Evolutionary conservation across 164 flowering plant genomes (phyloP).

Genomic region (Vitis amurensis): DNA sequence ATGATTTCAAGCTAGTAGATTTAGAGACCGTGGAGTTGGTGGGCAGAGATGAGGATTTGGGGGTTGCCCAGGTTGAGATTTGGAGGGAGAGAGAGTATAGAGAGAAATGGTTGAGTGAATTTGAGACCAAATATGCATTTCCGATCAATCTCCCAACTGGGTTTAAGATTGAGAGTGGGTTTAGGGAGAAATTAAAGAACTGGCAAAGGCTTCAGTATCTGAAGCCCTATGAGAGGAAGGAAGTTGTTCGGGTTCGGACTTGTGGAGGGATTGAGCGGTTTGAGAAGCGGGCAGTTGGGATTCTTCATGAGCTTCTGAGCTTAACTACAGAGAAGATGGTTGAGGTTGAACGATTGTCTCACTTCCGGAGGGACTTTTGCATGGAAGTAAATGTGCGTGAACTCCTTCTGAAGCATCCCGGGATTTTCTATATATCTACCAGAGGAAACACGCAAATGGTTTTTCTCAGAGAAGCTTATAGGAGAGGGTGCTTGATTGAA

Average conservation of each 20-base stretch:
- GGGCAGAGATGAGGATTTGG: slow-evolving; percentile 45
- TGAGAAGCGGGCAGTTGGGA: slow-evolving; percentile 80
- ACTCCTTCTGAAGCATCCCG: slow-evolving; percentile 82
- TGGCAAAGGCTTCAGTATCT: slow-evolving; percentile 85
- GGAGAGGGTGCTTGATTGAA: slow-evolving; percentile 59
- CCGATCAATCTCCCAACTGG: slow-evolving; percentile 80
- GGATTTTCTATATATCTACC: slow-evolving; percentile 84
- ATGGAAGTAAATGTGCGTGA: slow-evolving; percentile 77
- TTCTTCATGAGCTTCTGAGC: slow-evolving; percentile 81
- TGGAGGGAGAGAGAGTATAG: slow-evolving; percentile 83
- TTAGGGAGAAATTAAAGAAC: slow-evolving; percentile 58
- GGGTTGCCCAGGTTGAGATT: slow-evolving; percentile 63
- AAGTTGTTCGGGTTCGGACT: slow-evolving; percentile 28
- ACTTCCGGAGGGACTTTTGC: slow-evolving; percentile 70
- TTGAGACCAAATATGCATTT: slow-evolving; percentile 75
- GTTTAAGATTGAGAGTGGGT: slow-evolving; percentile 62
- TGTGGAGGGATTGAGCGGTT: slow-evolving; percentile 68
- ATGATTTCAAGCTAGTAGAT: slow-evolving; percentile 58
- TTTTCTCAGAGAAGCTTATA: slow-evolving; percentile 82
- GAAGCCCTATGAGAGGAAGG: slow-evolving; percentile 70
- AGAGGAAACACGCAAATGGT: slow-evolving; percentile 62
- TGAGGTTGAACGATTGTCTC: slow-evolving; percentile 66
- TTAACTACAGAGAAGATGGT: slow-evolving; percentile 87
- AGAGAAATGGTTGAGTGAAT: slow-evolving; percentile 93
- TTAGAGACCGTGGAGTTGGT: slow-evolving; percentile 65